Percentiles rank a stretch among this genome's conserved stretches.
Evolutionary conservation across 2,329 filamentous ascomycete genomes (phyloP).

Genomic region (Chaetomium globosum): DNA sequence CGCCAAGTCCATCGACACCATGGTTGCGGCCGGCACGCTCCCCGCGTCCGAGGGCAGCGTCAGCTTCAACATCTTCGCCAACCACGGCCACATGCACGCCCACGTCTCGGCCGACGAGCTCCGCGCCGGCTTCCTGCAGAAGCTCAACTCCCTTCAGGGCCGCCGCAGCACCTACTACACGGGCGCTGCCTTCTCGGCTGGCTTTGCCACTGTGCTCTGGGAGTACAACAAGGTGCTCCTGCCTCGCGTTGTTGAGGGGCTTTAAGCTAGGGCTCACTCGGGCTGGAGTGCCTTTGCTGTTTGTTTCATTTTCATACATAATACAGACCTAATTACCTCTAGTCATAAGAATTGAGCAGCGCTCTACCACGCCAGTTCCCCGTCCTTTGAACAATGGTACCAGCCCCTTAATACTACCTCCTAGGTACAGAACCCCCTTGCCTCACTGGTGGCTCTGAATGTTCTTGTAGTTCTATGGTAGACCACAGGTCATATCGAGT

Average conservation of each 20-base stretch:
- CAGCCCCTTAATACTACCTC: no score
- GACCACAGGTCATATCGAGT: no score
- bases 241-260: constrained; percentile 28
- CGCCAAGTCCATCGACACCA: constrained; percentile 22
- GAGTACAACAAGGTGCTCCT: constrained; percentile 35
- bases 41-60: constrained; percentile 15
- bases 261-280: background rate
- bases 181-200: constrained; percentile 34
- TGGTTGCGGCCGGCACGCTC: constrained; percentile 32
- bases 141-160: constrained; percentile 35
- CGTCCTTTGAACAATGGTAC: no score
- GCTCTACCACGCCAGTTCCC: no score
- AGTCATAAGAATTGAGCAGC: no score
- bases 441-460: no score
- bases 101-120: constrained; percentile 31
- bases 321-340: background rate
- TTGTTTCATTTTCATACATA: background rate
- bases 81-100: constrained; percentile 30
- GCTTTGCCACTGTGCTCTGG: constrained; percentile 35
- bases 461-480: no score
- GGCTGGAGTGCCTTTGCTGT: background rate
- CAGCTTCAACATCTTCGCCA: constrained; percentile 19
- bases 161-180: constrained; percentile 35
- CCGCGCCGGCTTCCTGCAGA: constrained; percentile 31
- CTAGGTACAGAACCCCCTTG: no score